Evolutionary conservation across 768 basidiomycete species (phyloP).

Genomic region (Pholiota conissans): DNA sequence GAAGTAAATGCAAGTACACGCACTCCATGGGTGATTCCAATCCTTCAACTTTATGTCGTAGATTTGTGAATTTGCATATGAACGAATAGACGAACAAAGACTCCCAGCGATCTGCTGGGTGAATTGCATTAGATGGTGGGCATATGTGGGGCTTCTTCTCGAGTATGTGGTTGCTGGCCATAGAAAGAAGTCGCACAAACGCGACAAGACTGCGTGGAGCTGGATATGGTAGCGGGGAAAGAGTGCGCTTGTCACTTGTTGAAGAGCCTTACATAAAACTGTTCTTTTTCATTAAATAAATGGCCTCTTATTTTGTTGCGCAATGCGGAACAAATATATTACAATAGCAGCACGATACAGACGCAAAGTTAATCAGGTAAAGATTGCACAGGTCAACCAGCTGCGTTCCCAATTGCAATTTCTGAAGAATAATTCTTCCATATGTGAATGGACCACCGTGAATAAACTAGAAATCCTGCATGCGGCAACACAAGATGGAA

Average conservation of each 20-base stretch:
- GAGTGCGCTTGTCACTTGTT: constrained; percentile 23
- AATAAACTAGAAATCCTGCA: background rate
- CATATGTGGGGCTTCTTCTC: constrained; percentile 49
- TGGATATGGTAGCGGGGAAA: constrained; percentile 28
- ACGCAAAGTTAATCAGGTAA: constrained; percentile 2
- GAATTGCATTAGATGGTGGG: constrained; percentile 62
- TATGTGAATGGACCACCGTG: background rate
- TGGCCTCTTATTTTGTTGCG: constrained; percentile 30
- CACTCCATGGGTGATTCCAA: constrained; percentile 83
- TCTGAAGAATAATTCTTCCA: background rate
- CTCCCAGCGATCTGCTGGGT: constrained; percentile 87
- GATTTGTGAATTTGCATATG: constrained; percentile 77
- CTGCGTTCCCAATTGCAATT: background rate
- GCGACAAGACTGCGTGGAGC: constrained; percentile 32
- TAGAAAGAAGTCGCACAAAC: constrained; percentile 32
- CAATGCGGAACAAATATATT: constrained; percentile 51
- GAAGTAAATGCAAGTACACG: constrained; percentile 33
- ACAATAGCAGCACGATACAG: constrained; percentile 34
- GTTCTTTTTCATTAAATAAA: constrained; percentile 25
- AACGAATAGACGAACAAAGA: constrained; percentile 84
- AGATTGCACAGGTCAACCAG: background rate
- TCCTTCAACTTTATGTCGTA: constrained; percentile 76
- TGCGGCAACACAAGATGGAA: background rate
- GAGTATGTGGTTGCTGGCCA: constrained; percentile 29
- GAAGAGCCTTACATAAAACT: constrained; percentile 31